Base-by-base conservation (phyloP, 805 yeast species). In the Schwanniomyces pseudopolymorphus region DNA sequence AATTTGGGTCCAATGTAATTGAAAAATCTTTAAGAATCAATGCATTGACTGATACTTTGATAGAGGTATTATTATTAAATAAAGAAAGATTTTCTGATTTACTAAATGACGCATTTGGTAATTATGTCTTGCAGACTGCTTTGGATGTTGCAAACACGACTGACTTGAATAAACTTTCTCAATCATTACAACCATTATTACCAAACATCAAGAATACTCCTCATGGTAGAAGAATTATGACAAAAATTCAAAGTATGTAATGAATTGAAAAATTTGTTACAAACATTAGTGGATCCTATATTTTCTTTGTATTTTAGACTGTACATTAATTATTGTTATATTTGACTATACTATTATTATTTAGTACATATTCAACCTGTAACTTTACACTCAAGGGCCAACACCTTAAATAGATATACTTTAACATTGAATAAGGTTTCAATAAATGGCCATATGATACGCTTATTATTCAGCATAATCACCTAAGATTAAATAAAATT, bases 141-240 rank as follows among this genome's bases (percentile, higher is more conserved):
- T 69, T 80, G 56, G 85, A 80, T 55, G 84, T 79, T 39, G 82
- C 83, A 9, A 71, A 66, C 46, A 69, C 66, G 33, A 63, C 61
- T 4, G 79, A 84, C 45, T 82, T 85, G 59, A 72, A 70, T 37
- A 74, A 72, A 47, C 69, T 87, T 45, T 78, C 86, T 17, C 75
- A 68, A 33, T 67, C 79, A 20, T 77, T 90, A 55, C 81, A 80
- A 52, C 96, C 97, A 10, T 78, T 87, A 47, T 74, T 92, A 56
- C 83, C 86, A 19, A 85, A 84, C 40, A 86, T 92, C 48, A 80
- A 87, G 63, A 87, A 85, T 57, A 91, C 97, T 14, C 97, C 97
- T 2, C 96, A 92, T 64, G 98, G 97, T n/a, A 79, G 96, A 63
- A 81, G 97, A 60, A 90, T 92, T 49, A 79, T 87, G 70, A 81